phyloP scores from a whole-genome alignment of 768 basidiomycete species.

The Pulveroboletus sp. region DNA sequence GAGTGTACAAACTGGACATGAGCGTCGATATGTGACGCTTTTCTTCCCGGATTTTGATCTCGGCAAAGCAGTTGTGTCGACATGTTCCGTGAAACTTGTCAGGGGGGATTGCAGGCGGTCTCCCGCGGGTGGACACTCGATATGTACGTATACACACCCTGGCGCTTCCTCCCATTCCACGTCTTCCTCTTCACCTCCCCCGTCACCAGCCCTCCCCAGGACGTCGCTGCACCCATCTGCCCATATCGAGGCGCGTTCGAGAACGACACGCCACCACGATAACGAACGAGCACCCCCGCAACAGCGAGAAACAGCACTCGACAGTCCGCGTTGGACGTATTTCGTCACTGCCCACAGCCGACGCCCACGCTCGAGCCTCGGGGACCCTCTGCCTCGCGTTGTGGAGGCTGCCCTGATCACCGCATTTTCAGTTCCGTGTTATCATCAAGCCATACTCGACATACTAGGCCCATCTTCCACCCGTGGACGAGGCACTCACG shows the following conservation, averaged over 20 bases:
- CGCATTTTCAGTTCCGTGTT: constrained; percentile 17
- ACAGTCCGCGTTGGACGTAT: no score
- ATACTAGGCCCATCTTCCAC: not conserved
- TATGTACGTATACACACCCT: constrained; percentile 6
- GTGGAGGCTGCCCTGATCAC: constrained; percentile 9
- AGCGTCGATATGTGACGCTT: not conserved
- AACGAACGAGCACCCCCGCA: no score
- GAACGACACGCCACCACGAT: not conserved
- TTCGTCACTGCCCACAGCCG: constrained; percentile 4
- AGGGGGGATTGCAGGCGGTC: constrained; percentile 12
- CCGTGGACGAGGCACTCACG: not conserved
- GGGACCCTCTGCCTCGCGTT: constrained; percentile 2
- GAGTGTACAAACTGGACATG: not conserved
- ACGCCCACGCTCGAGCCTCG: not conserved
- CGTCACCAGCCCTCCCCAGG: not conserved
- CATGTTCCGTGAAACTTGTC: constrained; percentile 16
- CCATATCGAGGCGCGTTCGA: constrained; percentile 4
- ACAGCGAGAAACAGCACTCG: constrained; percentile 5
- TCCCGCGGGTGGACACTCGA: constrained; percentile 12
- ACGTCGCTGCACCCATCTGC: not conserved
- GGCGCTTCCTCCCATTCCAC: not conserved
- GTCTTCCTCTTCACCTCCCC: not conserved
- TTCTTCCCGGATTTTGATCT: not conserved
- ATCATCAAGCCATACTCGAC: not conserved
- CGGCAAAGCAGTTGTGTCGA: constrained; percentile 6